A percentile compares a stretch with the other conserved stretches of the same genome.
phyloP scores from a whole-genome alignment of 1,139 yeast genomes.

The Yamadazyma blattariae region DNA sequence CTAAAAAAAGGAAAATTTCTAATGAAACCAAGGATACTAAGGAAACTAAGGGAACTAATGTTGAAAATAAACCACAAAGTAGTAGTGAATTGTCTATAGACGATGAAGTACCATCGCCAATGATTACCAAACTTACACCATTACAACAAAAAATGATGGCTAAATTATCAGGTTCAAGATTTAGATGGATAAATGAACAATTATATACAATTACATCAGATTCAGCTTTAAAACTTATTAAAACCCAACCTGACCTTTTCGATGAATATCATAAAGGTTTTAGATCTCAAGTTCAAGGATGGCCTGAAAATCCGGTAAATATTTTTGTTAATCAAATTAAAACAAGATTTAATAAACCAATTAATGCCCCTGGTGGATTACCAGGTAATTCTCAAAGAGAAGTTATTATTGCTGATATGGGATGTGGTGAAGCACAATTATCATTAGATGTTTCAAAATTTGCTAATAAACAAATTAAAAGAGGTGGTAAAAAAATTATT shows the following conservation, averaged over 20 bases:
- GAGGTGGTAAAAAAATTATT: slow-evolving; percentile 43
- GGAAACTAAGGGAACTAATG: background rate
- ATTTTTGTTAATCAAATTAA: slow-evolving; percentile 75
- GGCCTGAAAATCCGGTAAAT: slow-evolving; percentile 99
- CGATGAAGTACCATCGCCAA: no score
- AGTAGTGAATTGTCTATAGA: slow-evolving; percentile 1
- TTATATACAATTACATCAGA: slow-evolving; percentile 80
- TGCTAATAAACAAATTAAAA: slow-evolving; percentile 35
- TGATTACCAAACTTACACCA: slow-evolving; percentile 62
- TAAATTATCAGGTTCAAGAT: slow-evolving; percentile 89
- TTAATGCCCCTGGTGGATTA: slow-evolving; percentile 93
- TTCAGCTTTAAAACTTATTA: slow-evolving; percentile 69
- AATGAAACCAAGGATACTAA: slow-evolving; percentile 7
- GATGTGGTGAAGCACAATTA: slow-evolving; percentile 95
- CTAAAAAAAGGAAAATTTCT: slow-evolving; percentile 2
- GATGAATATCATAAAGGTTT: slow-evolving; percentile 96
- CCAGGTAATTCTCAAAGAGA: slow-evolving; percentile 63
- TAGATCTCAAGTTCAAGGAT: slow-evolving; percentile 86
- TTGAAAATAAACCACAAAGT: background rate
- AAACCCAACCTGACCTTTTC: slow-evolving; percentile 81
- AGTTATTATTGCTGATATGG: slow-evolving; percentile 93
- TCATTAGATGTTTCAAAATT: slow-evolving; percentile 62
- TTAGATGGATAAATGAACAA: slow-evolving; percentile 97
- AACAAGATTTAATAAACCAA: slow-evolving; percentile 57
- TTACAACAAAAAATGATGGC: slow-evolving; percentile 95